Evolutionary conservation across 768 basidiomycete species (phyloP).

Genomic region (Tricholoma matsutake): DNA sequence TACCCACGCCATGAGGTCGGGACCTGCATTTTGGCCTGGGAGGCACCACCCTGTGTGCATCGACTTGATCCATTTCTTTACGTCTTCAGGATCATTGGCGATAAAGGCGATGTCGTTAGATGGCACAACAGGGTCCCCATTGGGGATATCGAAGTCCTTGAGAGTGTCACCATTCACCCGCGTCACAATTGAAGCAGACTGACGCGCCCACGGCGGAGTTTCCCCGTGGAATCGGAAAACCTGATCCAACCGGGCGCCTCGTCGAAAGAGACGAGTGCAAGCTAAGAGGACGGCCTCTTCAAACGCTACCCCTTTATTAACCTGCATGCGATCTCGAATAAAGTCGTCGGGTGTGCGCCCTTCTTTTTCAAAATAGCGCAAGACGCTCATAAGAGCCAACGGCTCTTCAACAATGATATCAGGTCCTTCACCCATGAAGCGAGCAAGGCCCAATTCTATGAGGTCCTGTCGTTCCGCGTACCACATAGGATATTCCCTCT

Average conservation of each 20-base stretch:
- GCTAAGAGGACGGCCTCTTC: no score
- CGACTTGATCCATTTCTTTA: neutral
- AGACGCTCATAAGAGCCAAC: no score
- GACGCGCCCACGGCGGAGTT: neutral
- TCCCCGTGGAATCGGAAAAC: neutral
- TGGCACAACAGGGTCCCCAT: no score
- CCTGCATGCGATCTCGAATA: no score
- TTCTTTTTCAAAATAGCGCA: no score
- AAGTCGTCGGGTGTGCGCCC: no score
- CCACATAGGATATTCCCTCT: no score
- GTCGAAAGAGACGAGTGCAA: neutral
- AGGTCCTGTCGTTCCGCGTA: no score
- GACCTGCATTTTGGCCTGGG: neutral
- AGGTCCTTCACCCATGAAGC: no score
- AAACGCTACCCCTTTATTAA: no score
- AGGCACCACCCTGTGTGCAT: neutral
- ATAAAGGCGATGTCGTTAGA: neutral
- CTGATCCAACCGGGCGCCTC: neutral
- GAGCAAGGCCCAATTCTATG: no score
- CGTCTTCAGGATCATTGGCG: neutral
- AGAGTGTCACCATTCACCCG: neutral
- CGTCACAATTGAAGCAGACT: neutral
- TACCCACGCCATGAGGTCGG: constrained; percentile 1
- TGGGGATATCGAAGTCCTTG: neutral
- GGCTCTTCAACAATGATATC: no score